Conservation (phyloP, 2,329 filamentous ascomycete genomes). For the Diaporthe sp. region DNA sequence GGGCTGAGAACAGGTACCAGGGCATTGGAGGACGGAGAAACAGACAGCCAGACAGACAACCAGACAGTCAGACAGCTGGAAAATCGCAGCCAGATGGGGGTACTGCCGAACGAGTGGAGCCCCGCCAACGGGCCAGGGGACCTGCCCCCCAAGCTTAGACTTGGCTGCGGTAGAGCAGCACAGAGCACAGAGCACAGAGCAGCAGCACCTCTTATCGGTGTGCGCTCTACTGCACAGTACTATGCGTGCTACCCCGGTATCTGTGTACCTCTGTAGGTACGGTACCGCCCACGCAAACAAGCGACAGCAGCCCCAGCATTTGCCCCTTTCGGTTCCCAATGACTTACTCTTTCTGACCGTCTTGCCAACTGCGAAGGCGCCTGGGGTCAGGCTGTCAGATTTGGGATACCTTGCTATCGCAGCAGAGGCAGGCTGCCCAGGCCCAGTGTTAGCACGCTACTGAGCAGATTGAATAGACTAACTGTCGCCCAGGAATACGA, state of each 20-base stretch:
- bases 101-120: slow-evolving; percentile 34
- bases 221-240: neutral
- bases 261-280: neutral
- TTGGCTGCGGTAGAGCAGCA: neutral
- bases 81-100: slow-evolving; percentile 39
- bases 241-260: neutral
- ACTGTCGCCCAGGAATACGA: slow-evolving; percentile 27
- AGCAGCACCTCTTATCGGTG: slow-evolving; percentile 17
- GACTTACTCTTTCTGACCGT: slow-evolving; percentile 9
- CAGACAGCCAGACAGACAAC: slow-evolving; percentile 18
- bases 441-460: slow-evolving; percentile 32
- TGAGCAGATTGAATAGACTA: slow-evolving; percentile 16
- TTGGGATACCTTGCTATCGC: neutral
- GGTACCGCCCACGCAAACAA: neutral
- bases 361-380: neutral
- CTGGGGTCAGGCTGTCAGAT: neutral
- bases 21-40: slow-evolving; percentile 34
- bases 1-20: slow-evolving; percentile 43
- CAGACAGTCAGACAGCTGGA: slow-evolving; percentile 38
- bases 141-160: slow-evolving; percentile 13
- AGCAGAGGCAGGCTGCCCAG: slow-evolving; percentile 9
- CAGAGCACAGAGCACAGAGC: slow-evolving; percentile 20
- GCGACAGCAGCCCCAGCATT: neutral
- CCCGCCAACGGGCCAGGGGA: slow-evolving; percentile 32
- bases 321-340: slow-evolving; percentile 10